phyloP scores from a whole-genome alignment of 805 yeast species.

The Candida coleopterorum region DNA sequence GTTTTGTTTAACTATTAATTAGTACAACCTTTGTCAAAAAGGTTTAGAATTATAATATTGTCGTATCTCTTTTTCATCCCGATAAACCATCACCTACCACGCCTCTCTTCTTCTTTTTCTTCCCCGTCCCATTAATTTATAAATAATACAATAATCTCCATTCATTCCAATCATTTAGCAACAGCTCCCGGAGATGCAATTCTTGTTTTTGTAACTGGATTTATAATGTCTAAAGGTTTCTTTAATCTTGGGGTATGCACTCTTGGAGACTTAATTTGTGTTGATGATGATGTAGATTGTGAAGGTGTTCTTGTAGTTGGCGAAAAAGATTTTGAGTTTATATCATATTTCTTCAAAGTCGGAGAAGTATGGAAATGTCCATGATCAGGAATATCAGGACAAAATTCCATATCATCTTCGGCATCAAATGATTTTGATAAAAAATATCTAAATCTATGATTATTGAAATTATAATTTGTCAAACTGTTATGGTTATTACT shows the following conservation, averaged over 20 bases:
- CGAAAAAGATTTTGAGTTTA: conserved; percentile 59
- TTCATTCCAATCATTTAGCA: too few relatives aligned
- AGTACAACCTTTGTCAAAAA: too few relatives aligned
- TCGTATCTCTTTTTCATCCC: too few relatives aligned
- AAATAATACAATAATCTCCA: too few relatives aligned
- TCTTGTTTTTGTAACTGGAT: conserved; percentile 57
- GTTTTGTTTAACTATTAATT: too few relatives aligned
- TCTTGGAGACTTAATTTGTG: conserved; percentile 39
- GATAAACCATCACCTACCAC: too few relatives aligned
- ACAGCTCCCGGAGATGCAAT: conserved; percentile 44
- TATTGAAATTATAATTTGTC: conserved; percentile 36
- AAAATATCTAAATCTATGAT: conserved; percentile 51
- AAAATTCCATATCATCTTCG: conserved; percentile 62
- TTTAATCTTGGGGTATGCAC: conserved; percentile 53
- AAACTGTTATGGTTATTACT: too few relatives aligned
- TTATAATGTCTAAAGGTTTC: conserved; percentile 58
- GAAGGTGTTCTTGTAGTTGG: conserved; percentile 33
- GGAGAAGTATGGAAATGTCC: conserved; percentile 26
- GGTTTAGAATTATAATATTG: too few relatives aligned
- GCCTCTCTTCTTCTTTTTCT: too few relatives aligned
- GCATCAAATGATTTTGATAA: conserved; percentile 56
- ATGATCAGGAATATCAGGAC: conserved; percentile 51
- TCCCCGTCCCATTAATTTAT: too few relatives aligned
- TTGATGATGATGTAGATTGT: conserved; percentile 7
- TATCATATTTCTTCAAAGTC: conserved; percentile 52